A percentile compares a stretch with the other conserved stretches of the same genome.
These are phyloP conservation scores for Kwoniella dejecticola DNA, from an alignment of 768 basidiomycete species.

Conservation along the genomic window DNA sequence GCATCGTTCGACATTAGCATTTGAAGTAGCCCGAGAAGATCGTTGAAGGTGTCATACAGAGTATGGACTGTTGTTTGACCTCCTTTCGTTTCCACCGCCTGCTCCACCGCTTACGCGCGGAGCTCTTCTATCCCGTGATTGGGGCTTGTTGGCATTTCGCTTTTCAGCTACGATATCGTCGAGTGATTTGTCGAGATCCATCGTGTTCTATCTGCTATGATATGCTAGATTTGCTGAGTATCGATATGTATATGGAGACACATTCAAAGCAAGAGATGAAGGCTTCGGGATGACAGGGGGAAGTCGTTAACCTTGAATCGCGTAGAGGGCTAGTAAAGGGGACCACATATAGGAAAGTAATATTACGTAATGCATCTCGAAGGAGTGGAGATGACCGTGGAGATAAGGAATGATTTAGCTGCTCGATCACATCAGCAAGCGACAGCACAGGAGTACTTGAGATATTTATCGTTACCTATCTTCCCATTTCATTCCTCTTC, in stretches of 20 bases:
- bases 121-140: neutral
- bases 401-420: no score
- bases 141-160: conserved; percentile 20
- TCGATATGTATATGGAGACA: neutral
- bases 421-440: no score
- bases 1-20: neutral
- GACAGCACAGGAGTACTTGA: no score
- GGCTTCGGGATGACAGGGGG: no score
- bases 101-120: neutral
- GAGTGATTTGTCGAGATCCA: conserved; percentile 50
- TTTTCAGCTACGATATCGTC: conserved; percentile 48
- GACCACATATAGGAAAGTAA: neutral
- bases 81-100: conserved; percentile 6
- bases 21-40: neutral
- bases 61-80: conserved; percentile 12
- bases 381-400: no score
- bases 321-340: neutral
- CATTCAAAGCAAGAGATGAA: neutral
- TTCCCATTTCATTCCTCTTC: neutral
- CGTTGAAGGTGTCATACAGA: neutral
- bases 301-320: no score
- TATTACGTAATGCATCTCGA: neutral
- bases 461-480: neutral
- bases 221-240: neutral
- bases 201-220: no score